Conservation (phyloP, 495 filamentous ascomycete genomes). For the Tuber borchii region DNA sequence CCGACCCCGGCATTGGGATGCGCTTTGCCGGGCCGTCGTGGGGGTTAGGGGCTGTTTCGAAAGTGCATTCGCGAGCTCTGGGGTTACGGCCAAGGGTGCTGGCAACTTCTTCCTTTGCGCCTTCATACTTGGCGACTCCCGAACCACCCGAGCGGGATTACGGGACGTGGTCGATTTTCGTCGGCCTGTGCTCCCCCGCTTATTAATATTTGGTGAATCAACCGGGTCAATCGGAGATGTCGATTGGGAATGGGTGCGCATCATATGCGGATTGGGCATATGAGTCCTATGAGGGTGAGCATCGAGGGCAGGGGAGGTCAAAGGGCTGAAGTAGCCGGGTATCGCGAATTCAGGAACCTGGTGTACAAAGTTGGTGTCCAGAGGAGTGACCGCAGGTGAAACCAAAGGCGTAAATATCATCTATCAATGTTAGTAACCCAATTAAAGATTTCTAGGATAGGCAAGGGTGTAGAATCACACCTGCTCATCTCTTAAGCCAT, state of each 20-base stretch:
- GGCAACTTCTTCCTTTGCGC: conserved; percentile 58
- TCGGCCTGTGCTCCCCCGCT: conserved; percentile 48
- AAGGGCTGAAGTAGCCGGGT: conserved; percentile 86
- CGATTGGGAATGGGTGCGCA: conserved; percentile 27
- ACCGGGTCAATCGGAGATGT: conserved; percentile 42
- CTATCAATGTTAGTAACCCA: conserved; percentile 46
- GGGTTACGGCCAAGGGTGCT: conserved; percentile 29
- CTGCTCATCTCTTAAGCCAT: conserved; percentile 72
- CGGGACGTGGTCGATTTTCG: conserved; percentile 48
- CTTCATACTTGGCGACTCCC: conserved; percentile 82
- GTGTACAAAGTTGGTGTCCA: conserved; percentile 71
- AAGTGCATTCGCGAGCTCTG: conserved; percentile 30
- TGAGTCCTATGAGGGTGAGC: conserved; percentile 39
- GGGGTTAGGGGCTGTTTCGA: conserved; percentile 26
- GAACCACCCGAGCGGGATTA: conserved; percentile 47
- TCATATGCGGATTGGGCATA: conserved; percentile 37
- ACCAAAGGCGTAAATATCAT: conserved; percentile 90
- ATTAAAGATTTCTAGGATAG: conserved; percentile 10
- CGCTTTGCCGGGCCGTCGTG: conserved; percentile 17
- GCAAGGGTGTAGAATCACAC: conserved; percentile 46
- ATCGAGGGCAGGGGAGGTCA: conserved; percentile 80
- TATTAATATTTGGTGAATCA: conserved; percentile 44
- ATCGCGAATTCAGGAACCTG: conserved; percentile 69
- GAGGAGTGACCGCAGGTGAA: conserved; percentile 87
- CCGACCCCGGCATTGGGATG: neutral